Base-by-base conservation (phyloP, 75 land plant species). In the Cunninghamia lanceolata region DNA sequence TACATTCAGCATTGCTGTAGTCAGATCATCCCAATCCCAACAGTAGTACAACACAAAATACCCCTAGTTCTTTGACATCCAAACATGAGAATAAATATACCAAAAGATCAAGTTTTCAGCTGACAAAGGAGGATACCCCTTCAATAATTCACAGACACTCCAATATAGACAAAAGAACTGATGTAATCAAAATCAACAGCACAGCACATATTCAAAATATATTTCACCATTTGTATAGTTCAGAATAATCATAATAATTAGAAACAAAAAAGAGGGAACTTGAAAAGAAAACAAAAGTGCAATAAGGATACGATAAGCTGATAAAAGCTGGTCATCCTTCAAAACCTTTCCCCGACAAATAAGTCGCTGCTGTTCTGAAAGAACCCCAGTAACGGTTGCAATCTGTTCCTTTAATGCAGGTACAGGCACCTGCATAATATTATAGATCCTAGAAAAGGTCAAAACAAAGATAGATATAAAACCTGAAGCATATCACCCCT, bases 281-380 rank as follows among this genome's bases (percentile, higher is more conserved):
- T 70, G 74, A 70, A 70, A 30, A 30, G 35, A 28, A 30, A 73
- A 32, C 1, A 9, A 73, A 73, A 34, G 34, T 73, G 15, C 35
- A 11, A 34, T 34, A 87, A 91, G 95, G 96, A 98, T 98, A 98
- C 99, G 97, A 86, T 96, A 98, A 17, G 93, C 93, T 11, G 97
- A 97, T 40, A 98, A 92, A 34, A 93, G 91, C 52, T 98, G 95
- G 84, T 98, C 96, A 88, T 98, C 99, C 88, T 94, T 96, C 82
- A 98, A 90, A 56, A 98, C 99, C 86, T 93, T 97, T 43, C 99
- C 99, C 40, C 97, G 91, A 54, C 96, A 98, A 82, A 98, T 98
- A 38, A 98, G 88, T 1, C 99, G 91, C 86, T 98, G 99, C 86
- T 94, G 97, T 68, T 93, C 96, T 39, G 93, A 89, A 50, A 94